Evolutionary conservation across 192 early-diverging fungal species (phyloP).

Genomic region (Umbelopsis isabellina): DNA sequence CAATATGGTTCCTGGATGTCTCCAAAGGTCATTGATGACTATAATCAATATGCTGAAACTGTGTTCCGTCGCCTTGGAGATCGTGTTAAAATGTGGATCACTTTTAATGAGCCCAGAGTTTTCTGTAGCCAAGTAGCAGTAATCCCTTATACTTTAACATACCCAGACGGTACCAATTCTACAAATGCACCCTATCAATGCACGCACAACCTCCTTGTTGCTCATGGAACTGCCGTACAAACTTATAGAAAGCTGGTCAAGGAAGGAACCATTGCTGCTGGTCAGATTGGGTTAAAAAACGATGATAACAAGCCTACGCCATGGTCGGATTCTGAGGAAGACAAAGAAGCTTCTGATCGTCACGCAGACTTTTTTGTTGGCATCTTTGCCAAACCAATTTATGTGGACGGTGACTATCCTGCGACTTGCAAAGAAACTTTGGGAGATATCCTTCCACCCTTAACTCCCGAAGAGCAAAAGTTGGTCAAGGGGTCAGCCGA

Average conservation of each 20-base stretch:
- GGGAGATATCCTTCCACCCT: not conserved
- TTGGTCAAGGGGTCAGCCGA: slow-evolving; percentile 8
- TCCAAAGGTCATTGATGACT: not conserved
- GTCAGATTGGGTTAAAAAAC: slow-evolving; percentile 2
- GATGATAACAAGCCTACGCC: slow-evolving; percentile 19
- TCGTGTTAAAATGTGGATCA: slow-evolving; percentile 2
- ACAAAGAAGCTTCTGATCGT: slow-evolving; percentile 6
- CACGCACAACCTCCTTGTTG: slow-evolving; percentile 7
- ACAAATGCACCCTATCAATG: slow-evolving; percentile 17
- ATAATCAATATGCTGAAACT: slow-evolving; percentile 3
- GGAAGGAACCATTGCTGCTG: slow-evolving; percentile 1
- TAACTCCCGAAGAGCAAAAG: slow-evolving; percentile 7
- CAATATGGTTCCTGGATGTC: slow-evolving; percentile 10
- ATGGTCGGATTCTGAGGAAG: not conserved
- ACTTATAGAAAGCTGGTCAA: not conserved
- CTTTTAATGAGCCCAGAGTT: slow-evolving; percentile 3
- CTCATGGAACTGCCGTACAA: not conserved
- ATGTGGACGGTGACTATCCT: slow-evolving; percentile 14
- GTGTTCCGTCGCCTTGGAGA: slow-evolving; percentile 6
- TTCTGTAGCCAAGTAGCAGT: slow-evolving; percentile 5
- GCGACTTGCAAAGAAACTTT: slow-evolving; percentile 9
- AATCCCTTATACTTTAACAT: not conserved
- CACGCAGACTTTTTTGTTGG: slow-evolving; percentile 18
- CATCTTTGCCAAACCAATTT: slow-evolving; percentile 15
- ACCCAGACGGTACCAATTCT: not conserved